Evolutionary conservation across 2,329 filamentous ascomycete species (phyloP), one percentile per base, ranked within the genome.

Genomic region (Diaporthe velutina): DNA sequence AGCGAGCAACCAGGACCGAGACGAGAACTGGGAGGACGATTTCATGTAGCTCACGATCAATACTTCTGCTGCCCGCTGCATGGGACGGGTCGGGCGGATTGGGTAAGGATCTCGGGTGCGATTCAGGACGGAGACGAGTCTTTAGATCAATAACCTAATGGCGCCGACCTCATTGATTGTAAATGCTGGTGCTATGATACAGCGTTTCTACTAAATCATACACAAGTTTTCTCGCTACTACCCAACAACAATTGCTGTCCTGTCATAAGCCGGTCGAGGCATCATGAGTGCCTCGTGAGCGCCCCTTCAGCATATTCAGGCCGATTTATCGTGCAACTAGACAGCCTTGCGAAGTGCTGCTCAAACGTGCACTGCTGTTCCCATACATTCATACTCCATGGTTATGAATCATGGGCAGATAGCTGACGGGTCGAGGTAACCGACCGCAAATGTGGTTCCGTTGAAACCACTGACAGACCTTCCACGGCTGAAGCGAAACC

Each of bases 1-100:
- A 30, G 91, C 92, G 73, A 98, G 93, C 85, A 99, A 99, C 84
- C 94, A 98, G 84, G 92, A 98, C 80, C 90, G 95, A 19, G 88
- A 90, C 77, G 90, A 92, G 75, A 88, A 94, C 82, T 96, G 94
- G 86, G 90, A 95, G 81, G 96, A 98, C 75, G 96, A 99, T 81
- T 99, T 99, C 81, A 97, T 98, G 95, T 96, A 89, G 84, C 84
- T 50, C 15, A 2, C 33, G 1, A 7, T 12, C 22, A 52, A 12
- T 28, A 13, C 30, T 38, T 12, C 30, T 38, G 45, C 22, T 35
- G 19, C 17, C 25, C 25, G 30, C 19, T n/a, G n/a, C 28, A 9
- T 22, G 17, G 1, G 19, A 52, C 30, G 22, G 12, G 38, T 10
- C 12, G 10, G 13, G 22, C 5, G 17, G n/a, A 50, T 10, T 28